A percentile compares a stretch with the other conserved stretches of the same genome.
These are phyloP conservation scores for Aegle marmelos DNA, from an alignment of 345 rosid species.

Conservation along the genomic window DNA sequence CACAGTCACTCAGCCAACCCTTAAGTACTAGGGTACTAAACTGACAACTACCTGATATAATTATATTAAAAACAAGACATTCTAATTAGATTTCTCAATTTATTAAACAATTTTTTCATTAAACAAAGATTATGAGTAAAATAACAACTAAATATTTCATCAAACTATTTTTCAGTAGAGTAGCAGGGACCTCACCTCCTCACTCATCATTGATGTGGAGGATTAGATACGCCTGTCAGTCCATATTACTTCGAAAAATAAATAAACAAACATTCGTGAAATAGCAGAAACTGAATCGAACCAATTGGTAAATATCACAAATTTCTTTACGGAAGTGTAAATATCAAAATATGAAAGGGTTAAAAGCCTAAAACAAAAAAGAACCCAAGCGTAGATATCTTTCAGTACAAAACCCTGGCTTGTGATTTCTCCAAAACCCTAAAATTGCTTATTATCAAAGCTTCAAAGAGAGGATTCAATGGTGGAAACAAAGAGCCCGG, in stretches of 20 bases:
- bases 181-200: no score
- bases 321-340: not conserved
- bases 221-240: no score
- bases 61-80: no score
- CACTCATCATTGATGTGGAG: no score
- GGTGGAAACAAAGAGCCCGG: conserved; percentile 48
- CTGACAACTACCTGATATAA: no score
- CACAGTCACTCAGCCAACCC: no score
- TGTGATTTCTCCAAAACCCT: conserved; percentile 1
- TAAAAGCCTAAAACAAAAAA: not conserved
- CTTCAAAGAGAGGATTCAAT: conserved; percentile 25
- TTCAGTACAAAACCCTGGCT: conserved; percentile 7
- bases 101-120: not conserved
- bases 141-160: no score
- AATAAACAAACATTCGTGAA: not conserved
- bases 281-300: no score
- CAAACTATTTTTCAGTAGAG: no score
- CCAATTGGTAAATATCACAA: no score
- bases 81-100: no score
- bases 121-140: not conserved
- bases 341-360: not conserved
- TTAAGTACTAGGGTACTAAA: no score
- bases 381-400: not conserved
- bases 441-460: not conserved
- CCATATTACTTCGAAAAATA: not conserved